Evolutionary conservation across 345 rosid genomes (phyloP).

Genomic region (Anacardium occidentale): DNA sequence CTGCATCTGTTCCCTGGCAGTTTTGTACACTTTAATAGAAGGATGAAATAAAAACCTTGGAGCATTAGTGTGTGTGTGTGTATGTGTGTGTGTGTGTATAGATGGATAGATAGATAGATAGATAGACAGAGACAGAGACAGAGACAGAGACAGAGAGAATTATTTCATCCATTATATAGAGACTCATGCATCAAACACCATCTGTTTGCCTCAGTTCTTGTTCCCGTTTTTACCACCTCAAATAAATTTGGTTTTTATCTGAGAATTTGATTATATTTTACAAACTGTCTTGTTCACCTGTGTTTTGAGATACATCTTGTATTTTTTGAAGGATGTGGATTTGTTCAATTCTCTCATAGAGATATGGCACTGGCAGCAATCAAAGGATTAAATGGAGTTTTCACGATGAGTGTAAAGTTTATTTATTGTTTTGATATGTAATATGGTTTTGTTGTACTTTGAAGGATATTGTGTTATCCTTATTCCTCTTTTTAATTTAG

Average conservation of each 20-base stretch:
- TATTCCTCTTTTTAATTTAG: slow-evolving; percentile 37
- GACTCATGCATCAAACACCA: background rate
- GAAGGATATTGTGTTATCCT: slow-evolving; percentile 14
- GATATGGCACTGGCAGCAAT: slow-evolving; percentile 91
- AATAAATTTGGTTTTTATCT: background rate
- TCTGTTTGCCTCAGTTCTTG: background rate
- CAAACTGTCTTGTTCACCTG: background rate
- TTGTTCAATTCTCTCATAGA: slow-evolving; percentile 64
- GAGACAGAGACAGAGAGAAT: too few species aligned
- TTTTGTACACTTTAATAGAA: background rate
- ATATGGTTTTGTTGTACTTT: slow-evolving; percentile 15
- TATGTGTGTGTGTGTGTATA: too few species aligned
- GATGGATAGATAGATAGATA: too few species aligned
- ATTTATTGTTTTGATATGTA: slow-evolving; percentile 17
- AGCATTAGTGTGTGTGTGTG: background rate
- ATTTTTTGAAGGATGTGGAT: slow-evolving; percentile 69
- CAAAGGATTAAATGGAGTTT: slow-evolving; percentile 64
- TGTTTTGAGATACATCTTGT: slow-evolving; percentile 23
- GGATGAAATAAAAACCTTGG: background rate
- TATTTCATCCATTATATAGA: background rate
- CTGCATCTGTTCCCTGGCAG: background rate
- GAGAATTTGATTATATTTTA: background rate
- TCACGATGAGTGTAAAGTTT: slow-evolving; percentile 65
- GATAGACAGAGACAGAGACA: too few species aligned
- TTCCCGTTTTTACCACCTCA: background rate